These are phyloP conservation scores for Venturia nashicola DNA, from an alignment of 2,329 filamentous ascomycete species.

Conservation along the genomic window DNA sequence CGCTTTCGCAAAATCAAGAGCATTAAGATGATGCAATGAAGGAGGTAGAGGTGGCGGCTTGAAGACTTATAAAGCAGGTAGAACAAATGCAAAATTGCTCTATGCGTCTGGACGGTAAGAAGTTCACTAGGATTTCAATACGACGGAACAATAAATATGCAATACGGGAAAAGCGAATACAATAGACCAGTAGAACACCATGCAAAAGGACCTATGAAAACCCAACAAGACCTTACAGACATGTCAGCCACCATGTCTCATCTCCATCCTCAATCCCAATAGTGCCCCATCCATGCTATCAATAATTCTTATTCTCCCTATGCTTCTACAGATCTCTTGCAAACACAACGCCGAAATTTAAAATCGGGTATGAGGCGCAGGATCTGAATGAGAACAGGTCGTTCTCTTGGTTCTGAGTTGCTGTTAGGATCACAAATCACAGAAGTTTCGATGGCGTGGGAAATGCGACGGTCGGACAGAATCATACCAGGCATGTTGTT, in stretches of 20 bases:
- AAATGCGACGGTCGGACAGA: too few species aligned
- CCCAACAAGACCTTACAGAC: not conserved
- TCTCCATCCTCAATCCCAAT: not conserved
- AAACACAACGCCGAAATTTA: not conserved
- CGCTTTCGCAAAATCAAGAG: not conserved
- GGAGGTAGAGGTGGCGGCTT: not conserved
- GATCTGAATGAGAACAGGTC: not conserved
- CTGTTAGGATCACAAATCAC: too few species aligned
- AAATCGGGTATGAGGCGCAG: not conserved
- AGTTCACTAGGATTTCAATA: not conserved
- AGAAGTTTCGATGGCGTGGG: too few species aligned
- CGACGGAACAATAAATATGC: not conserved
- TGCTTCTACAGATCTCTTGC: not conserved
- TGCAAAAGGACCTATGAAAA: not conserved
- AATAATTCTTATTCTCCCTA: not conserved
- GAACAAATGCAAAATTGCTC: not conserved
- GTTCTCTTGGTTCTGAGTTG: not conserved
- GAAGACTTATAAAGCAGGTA: not conserved
- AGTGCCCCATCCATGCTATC: not conserved
- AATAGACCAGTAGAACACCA: not conserved
- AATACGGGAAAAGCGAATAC: not conserved
- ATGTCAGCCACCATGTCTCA: not conserved
- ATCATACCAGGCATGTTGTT: too few species aligned
- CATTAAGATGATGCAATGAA: not conserved
- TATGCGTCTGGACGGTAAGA: not conserved